Base-by-base conservation (phyloP, 768 basidiomycete species). In the Flagelloscypha sp. region DNA sequence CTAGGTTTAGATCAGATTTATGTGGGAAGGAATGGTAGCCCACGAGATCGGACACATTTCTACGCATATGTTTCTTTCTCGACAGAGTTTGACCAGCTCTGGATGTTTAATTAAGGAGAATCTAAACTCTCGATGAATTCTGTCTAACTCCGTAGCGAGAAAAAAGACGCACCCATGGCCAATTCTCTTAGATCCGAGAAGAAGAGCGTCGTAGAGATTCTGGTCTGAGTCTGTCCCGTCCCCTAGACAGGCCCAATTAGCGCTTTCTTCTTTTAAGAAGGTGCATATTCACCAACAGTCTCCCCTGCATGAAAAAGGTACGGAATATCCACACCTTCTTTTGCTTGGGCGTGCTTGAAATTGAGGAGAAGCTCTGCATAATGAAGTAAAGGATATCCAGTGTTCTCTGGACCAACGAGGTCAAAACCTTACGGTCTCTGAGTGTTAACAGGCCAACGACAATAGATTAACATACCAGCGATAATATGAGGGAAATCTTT, bases 121-220 rank as follows among this genome's bases (percentile, higher is more conserved):
- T 5, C 80, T 84, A 35, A 0, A 27, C n/a, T n/a, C n/a, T n/a
- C n/a, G n/a, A n/a, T n/a, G n/a, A 40, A 7, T 11, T 13, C 28
- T 12, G n/a, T 18, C 4, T 28, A 33, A 35, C 24, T 16, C 9
- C 6, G 29, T 16, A 30, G 11, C 23, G 24, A n/a, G n/a, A n/a
- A n/a, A n/a, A n/a, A n/a, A n/a, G n/a, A n/a, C n/a, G n/a, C n/a
- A 83, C 83, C 82, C 85, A 56, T 89, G 85, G 0, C 85, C 85
- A 36, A 87, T 87, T 15, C 84, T 72, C 49, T 76, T 84, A 6
- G 84, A 83, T 10, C 79, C 84, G 6, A 87, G 61, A 24, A 86
- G 59, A 33, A 88, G 74, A 5, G 84, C 84, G 49, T 88, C 85
- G 44, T 81, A 86, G 20, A 87, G 55, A 49, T 87, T 87, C 33